Evolutionary conservation across 768 basidiomycete genomes (phyloP), one percentile per base, ranked within the genome.

Genomic region (Termitomyces eurrhizus): DNA sequence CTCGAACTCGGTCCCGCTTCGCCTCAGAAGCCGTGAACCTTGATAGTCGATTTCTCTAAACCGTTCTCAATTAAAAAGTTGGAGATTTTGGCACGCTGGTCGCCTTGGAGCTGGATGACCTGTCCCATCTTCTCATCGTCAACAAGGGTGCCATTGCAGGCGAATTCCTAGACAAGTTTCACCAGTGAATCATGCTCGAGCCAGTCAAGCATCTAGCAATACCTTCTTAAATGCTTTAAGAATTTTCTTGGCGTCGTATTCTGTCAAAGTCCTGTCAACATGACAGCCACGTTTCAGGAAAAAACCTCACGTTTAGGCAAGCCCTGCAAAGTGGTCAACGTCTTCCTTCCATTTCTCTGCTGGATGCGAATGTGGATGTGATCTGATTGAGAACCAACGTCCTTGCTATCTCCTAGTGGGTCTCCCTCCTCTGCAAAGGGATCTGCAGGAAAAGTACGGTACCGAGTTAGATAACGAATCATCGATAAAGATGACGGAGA

Each of bases 171-270:
- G 12, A 53, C 41, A 45, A 52, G 60, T 55, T 53, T 51, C 51
- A 62, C 13, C 44, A 32, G 39, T 64, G 18, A 33, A 44, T 33
- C 41, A 33, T 44, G 29, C 7, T 42, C 32, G 4, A 42, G 1
- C 29, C 7, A n/a, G 11, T 56, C 9, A n/a, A 24, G 35, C 9
- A 67, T 65, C 46, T 52, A n/a, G 39, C 4, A 35, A 48, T 60
- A 90, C 93, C 89, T 98, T 99, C 85, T 98, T 99, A 83, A 98
- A 97, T 14, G 92, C 95, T 75, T 98, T 98, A 75, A 98, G 82
- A 65, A 99, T 83, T 79, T 98, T 99, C 88, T 97, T 98, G 66
- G 87, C 83, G 75, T 98, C 94, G 76, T 96, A 98, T 78, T 95
- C 94, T 95, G 72, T 51, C 58, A 56, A 37, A 16, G 45, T 39